A percentile compares a stretch with the other conserved stretches of the same genome.
Conservation (phyloP, 108 stramenopile genomes). For the Conticribra weissflogii region DNA sequence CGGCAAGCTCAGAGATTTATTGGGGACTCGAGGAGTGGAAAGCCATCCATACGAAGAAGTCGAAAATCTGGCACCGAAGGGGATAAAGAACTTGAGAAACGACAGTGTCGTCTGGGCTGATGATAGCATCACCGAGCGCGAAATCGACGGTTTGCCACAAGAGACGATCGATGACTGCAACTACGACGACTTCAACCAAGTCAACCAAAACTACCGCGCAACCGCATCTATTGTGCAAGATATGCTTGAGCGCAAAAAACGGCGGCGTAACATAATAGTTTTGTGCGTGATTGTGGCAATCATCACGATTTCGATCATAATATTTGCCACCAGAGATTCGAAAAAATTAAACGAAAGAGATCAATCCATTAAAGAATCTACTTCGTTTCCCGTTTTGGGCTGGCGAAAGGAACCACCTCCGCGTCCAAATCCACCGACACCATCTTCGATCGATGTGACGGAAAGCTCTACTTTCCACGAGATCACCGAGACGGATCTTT, state of each 20-base stretch:
- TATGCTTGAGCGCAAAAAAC: slow-evolving; percentile 18
- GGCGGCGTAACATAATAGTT: too few species aligned
- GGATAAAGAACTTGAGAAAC: background rate
- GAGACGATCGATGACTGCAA: slow-evolving; percentile 32
- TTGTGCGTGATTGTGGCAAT: background rate
- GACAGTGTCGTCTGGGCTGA: slow-evolving; percentile 44
- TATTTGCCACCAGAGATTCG: too few species aligned
- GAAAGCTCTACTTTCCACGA: slow-evolving; percentile 9
- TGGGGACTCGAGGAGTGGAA: background rate
- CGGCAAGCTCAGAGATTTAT: background rate
- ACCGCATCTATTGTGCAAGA: slow-evolving; percentile 20
- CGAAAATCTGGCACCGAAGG: background rate
- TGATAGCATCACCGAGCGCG: slow-evolving; percentile 23
- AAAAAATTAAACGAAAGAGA: too few species aligned
- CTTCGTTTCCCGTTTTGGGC: too few species aligned
- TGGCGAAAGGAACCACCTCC: slow-evolving; percentile 19
- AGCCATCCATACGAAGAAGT: slow-evolving; percentile 17
- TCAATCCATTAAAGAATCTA: too few species aligned
- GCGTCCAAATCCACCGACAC: slow-evolving; percentile 21
- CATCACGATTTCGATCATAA: too few species aligned
- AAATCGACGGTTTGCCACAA: slow-evolving; percentile 5
- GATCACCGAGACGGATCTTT: slow-evolving; percentile 21
- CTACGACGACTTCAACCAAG: slow-evolving; percentile 23
- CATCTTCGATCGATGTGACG: slow-evolving; percentile 5
- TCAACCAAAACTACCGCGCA: slow-evolving; percentile 17